Evolutionary conservation across 2,329 filamentous ascomycete genomes (phyloP).

Genomic region (Leptosphaerulina australis): DNA sequence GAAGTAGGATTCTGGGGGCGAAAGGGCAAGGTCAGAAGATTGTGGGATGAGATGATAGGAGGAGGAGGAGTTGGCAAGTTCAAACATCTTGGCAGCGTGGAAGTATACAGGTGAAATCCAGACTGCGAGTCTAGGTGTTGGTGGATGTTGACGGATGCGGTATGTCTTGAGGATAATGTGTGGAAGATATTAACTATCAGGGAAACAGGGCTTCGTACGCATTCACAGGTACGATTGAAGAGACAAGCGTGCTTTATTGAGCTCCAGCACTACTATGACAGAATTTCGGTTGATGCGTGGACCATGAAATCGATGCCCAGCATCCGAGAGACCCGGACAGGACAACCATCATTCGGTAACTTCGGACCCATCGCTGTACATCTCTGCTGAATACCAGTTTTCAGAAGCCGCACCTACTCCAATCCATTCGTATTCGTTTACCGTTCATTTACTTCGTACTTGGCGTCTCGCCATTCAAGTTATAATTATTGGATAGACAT

Average conservation of each 20-base stretch:
- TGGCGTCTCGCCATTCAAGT: neutral
- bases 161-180: neutral
- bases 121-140: neutral
- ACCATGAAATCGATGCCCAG: constrained; percentile 18
- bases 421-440: neutral
- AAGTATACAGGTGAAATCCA: neutral
- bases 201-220: neutral
- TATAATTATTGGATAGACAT: neutral
- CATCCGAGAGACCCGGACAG: constrained; percentile 32
- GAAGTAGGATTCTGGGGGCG: constrained; percentile 50
- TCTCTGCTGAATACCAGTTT: too few relatives aligned
- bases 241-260: neutral
- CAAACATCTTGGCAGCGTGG: constrained; percentile 32
- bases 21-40: constrained; percentile 53
- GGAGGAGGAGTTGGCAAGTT: constrained; percentile 40
- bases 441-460: neutral
- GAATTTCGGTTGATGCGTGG: constrained; percentile 13
- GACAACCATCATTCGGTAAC: constrained; percentile 1
- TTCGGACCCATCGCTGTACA: neutral
- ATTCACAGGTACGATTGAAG: neutral
- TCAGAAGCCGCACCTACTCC: neutral
- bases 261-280: neutral
- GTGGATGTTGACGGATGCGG: constrained; percentile 1
- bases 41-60: constrained; percentile 59
- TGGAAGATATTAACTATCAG: neutral